phyloP scores from a whole-genome alignment of 1,284 basidiomycete genomes.

The Caloboletus firmus region DNA sequence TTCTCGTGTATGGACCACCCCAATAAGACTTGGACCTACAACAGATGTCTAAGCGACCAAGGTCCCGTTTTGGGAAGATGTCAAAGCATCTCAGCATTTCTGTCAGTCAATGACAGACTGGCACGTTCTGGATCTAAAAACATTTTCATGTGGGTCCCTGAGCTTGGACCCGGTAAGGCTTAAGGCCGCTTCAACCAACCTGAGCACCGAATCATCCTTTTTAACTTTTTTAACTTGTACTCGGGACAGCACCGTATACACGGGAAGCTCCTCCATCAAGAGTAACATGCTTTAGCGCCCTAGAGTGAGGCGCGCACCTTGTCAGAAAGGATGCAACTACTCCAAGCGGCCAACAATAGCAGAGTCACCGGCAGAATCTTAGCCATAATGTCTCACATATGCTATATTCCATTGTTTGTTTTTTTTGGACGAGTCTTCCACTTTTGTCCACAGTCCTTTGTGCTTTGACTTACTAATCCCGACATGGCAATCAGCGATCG shows the following conservation, averaged over 20 bases:
- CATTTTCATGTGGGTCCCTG: not conserved
- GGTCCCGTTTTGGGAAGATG: constrained; percentile 1
- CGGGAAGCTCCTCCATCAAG: not conserved
- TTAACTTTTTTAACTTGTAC: not conserved
- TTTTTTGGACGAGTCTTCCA: too few relatives aligned
- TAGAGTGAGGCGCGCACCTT: not conserved
- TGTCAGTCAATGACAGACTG: not conserved
- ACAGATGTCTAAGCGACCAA: constrained; percentile 15
- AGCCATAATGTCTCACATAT: too few relatives aligned
- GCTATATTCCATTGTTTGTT: too few relatives aligned
- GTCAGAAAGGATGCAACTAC: not conserved
- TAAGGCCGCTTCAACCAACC: not conserved
- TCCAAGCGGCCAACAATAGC: not conserved
- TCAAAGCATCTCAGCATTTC: constrained; percentile 21
- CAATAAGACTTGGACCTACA: constrained; percentile 24
- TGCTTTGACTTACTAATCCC: not conserved
- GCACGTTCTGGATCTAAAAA: not conserved
- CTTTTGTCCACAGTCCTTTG: too few relatives aligned
- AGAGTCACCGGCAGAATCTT: too few relatives aligned
- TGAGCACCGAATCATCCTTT: not conserved
- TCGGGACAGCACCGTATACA: not conserved
- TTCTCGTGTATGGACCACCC: too few relatives aligned
- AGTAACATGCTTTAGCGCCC: not conserved
- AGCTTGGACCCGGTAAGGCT: not conserved
- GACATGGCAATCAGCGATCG: not conserved